Evolutionary conservation across 306 rosid genomes (phyloP).

Genomic region (Vachellia pachyceras): DNA sequence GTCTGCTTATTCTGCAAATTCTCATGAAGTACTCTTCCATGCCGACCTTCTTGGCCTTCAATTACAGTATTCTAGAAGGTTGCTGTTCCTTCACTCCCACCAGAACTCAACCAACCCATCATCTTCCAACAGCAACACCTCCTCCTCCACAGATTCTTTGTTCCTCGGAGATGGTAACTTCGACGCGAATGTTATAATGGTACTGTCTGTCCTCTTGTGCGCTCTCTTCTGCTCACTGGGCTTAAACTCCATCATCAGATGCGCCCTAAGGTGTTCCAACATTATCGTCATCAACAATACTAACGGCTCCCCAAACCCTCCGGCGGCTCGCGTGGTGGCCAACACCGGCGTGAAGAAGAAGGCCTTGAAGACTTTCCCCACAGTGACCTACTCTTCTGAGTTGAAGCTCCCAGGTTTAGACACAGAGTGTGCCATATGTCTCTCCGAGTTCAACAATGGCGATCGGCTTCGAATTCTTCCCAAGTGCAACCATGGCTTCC

Average conservation of each 20-base stretch:
- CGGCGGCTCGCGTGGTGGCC: slow-evolving; percentile 24
- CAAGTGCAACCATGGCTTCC: slow-evolving; percentile 86
- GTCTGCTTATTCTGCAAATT: slow-evolving; percentile 40
- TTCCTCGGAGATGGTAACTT: slow-evolving; percentile 59
- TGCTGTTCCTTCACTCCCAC: slow-evolving; percentile 61
- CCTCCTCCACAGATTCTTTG: slow-evolving; percentile 31
- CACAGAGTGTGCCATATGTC: slow-evolving; percentile 77
- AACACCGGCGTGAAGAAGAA: slow-evolving; percentile 76
- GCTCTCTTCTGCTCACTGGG: slow-evolving; percentile 90
- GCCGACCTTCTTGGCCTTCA: slow-evolving; percentile 8
- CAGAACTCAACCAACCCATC: slow-evolving; percentile 32
- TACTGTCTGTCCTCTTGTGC: slow-evolving; percentile 87
- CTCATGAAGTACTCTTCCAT: slow-evolving; percentile 37
- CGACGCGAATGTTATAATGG: slow-evolving; percentile 93
- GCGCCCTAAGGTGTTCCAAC: slow-evolving; percentile 76
- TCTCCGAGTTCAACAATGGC: slow-evolving; percentile 67
- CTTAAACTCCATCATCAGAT: slow-evolving; percentile 79
- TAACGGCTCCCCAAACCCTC: not conserved
- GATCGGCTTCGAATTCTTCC: slow-evolving; percentile 79
- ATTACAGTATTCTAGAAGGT: slow-evolving; percentile 55
- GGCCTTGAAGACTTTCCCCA: slow-evolving; percentile 74
- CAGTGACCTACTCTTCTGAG: slow-evolving; percentile 60
- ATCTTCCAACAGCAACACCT: not conserved
- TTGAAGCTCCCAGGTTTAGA: slow-evolving; percentile 61
- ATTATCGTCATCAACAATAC: slow-evolving; percentile 43